These are phyloP conservation scores for Heliosperma pusillum DNA, from an alignment of 148 eudicot species.

Conservation along the genomic window DNA sequence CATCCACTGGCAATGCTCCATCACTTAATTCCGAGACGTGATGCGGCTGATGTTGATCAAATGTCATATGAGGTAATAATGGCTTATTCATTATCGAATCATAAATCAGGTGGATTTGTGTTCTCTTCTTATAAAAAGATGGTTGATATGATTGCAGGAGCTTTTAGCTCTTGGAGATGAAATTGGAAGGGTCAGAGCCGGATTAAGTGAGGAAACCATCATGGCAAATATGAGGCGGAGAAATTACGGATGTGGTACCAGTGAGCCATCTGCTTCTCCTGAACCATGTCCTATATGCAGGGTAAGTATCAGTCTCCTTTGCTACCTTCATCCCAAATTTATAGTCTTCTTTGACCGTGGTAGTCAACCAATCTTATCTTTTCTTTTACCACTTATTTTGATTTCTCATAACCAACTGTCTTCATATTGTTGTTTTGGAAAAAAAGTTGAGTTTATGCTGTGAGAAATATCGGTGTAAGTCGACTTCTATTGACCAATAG, in stretches of 20 bases:
- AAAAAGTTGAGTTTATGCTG: too few species aligned
- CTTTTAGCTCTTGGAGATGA: not conserved
- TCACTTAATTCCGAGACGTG: not conserved
- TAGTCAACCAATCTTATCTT: too few species aligned
- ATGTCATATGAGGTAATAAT: not conserved
- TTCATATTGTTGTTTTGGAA: too few species aligned
- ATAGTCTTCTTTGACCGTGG: not conserved
- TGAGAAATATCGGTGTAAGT: too few species aligned
- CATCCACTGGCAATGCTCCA: not conserved
- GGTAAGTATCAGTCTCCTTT: not conserved
- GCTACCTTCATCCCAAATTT: not conserved
- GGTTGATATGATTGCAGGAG: not conserved
- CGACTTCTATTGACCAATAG: too few species aligned
- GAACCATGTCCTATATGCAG: constrained; percentile 8
- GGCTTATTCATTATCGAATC: not conserved
- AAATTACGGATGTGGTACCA: not conserved
- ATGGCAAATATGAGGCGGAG: not conserved
- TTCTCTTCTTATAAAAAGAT: not conserved
- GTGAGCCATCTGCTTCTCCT: not conserved
- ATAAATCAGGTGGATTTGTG: not conserved
- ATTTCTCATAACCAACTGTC: too few species aligned
- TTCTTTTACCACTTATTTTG: too few species aligned
- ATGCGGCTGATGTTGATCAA: not conserved
- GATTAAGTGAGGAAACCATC: not conserved
- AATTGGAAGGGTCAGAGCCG: not conserved